Percentiles rank a stretch among this genome's conserved stretches.
Evolutionary conservation across 2,329 filamentous ascomycete species (phyloP).

Genomic region (Diaporthe nobilis): DNA sequence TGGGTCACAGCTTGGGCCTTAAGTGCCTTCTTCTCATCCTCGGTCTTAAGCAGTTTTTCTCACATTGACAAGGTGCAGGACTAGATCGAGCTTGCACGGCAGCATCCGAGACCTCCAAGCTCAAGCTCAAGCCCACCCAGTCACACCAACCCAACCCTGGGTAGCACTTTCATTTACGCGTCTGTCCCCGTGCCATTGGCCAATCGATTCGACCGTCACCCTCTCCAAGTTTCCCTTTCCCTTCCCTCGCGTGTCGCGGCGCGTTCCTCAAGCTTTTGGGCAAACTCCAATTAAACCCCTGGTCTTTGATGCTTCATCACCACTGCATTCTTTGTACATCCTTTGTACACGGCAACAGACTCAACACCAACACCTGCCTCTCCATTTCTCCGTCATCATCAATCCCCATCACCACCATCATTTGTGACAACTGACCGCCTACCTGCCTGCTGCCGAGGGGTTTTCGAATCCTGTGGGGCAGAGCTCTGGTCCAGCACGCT

Average conservation of each 20-base stretch:
- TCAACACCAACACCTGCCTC: not conserved
- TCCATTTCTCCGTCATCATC: not conserved
- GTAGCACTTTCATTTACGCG: slow-evolving; percentile 3
- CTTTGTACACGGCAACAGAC: not conserved
- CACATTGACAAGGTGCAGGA: not conserved
- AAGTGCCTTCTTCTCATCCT: too few relatives aligned
- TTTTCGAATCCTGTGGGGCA: not conserved
- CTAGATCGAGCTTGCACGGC: slow-evolving; percentile 3
- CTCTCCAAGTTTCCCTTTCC: not conserved
- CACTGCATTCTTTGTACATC: not conserved
- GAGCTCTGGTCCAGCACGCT: slow-evolving; percentile 1
- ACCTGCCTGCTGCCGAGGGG: slow-evolving; percentile 9
- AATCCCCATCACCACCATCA: not conserved
- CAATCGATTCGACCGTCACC: not conserved
- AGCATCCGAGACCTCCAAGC: slow-evolving; percentile 25
- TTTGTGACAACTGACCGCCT: not conserved
- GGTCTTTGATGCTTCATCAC: not conserved
- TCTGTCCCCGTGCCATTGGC: slow-evolving; percentile 11
- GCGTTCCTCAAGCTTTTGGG: not conserved
- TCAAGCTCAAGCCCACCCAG: not conserved
- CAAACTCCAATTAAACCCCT: slow-evolving; percentile 1
- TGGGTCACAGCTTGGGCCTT: too few relatives aligned
- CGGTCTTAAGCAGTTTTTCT: too few relatives aligned
- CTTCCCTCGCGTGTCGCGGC: not conserved
- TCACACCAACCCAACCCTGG: not conserved